Conservation (phyloP, 2,329 filamentous ascomycete species). For the Diaporthe aspalathi region DNA sequence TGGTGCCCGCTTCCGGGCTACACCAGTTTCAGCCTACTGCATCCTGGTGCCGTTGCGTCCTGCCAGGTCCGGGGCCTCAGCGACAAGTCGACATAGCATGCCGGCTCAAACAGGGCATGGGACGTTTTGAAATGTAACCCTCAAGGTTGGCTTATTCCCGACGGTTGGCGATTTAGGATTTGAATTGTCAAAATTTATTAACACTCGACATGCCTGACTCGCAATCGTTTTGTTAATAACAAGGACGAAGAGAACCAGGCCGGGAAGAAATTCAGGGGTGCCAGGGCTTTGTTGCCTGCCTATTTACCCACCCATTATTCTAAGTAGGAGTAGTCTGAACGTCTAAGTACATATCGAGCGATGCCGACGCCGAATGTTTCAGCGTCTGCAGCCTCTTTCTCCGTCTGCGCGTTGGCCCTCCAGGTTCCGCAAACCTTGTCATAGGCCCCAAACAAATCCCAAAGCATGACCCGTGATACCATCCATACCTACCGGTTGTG, state of each 20-base stretch:
- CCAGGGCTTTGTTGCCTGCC: neutral
- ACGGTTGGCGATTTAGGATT: neutral
- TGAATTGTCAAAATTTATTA: neutral
- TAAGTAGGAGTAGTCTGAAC: too few species aligned
- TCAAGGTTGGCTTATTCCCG: constrained; percentile 9
- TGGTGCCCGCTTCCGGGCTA: constrained; percentile 23
- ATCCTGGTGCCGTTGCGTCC: neutral
- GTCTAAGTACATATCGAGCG: too few species aligned
- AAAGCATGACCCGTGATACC: neutral
- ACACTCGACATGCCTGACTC: too few species aligned
- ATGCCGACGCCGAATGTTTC: neutral
- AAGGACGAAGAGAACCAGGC: neutral
- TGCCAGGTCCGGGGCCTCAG: neutral
- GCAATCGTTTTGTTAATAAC: neutral
- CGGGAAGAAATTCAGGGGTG: neutral
- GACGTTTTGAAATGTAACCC: constrained; percentile 12
- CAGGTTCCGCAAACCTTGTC: neutral
- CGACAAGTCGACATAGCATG: too few species aligned
- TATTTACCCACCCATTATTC: too few species aligned
- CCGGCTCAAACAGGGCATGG: neutral
- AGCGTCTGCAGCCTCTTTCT: neutral
- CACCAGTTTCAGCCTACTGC: neutral
- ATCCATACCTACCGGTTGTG: neutral
- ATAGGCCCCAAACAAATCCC: neutral
- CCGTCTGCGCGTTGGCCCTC: neutral